These are phyloP conservation scores for Arthrobotrys sphaeroides DNA, from an alignment of 2,329 filamentous ascomycete species.

Conservation along the genomic window DNA sequence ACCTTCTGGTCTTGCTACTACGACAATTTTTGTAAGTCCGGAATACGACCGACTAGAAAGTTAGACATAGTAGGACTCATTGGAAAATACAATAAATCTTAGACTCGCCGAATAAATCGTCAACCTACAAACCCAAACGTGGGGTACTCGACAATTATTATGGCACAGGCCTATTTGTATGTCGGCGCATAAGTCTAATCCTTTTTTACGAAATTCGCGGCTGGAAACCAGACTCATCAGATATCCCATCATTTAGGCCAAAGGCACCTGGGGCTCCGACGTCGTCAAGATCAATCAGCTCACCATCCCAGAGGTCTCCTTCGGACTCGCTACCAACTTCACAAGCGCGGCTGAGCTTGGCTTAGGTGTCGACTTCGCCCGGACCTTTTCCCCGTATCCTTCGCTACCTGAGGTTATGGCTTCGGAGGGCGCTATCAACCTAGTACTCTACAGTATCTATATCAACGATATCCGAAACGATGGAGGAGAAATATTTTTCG, in stretches of 20 bases:
- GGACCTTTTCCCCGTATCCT: slow-evolving; percentile 20
- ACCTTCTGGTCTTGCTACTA: slow-evolving; percentile 46
- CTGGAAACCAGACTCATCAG: background rate
- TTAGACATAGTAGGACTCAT: background rate
- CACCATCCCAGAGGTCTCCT: slow-evolving; percentile 35
- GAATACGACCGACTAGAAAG: background rate
- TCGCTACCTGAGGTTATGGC: slow-evolving; percentile 40
- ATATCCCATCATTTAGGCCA: slow-evolving; percentile 15
- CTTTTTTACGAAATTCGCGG: background rate
- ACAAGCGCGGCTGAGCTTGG: slow-evolving; percentile 42
- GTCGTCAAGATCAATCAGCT: slow-evolving; percentile 52
- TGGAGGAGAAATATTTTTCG: slow-evolving; percentile 45
- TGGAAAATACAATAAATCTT: background rate
- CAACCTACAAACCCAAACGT: slow-evolving; percentile 2
- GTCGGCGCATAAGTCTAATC: background rate
- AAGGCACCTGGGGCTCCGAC: slow-evolving; percentile 47
- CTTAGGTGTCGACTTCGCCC: slow-evolving; percentile 30
- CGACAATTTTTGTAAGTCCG: slow-evolving; percentile 31
- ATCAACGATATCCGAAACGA: slow-evolving; percentile 47
- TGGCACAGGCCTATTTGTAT: slow-evolving; percentile 39
- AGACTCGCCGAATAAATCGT: slow-evolving; percentile 29
- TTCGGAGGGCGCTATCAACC: slow-evolving; percentile 7
- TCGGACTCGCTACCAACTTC: slow-evolving; percentile 44
- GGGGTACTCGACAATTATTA: slow-evolving; percentile 20
- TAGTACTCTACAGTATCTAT: slow-evolving; percentile 39